Evolutionary conservation across 371 early-diverging fungal genomes (phyloP), one percentile per base, ranked within the genome.

Genomic region (Saksenaea vasiformis): DNA sequence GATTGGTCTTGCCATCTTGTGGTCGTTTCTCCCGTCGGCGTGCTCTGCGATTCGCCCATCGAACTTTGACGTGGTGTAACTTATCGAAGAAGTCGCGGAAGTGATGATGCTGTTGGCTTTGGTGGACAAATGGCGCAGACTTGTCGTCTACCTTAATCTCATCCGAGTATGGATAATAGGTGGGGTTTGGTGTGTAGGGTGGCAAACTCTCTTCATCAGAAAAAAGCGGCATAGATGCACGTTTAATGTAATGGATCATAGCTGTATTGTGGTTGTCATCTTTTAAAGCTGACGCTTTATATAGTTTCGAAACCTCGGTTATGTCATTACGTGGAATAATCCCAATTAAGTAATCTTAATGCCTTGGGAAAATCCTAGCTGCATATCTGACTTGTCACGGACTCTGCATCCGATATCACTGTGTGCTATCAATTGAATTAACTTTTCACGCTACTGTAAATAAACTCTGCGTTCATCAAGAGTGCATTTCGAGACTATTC

Each of bases 1-100:
- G 74, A 60, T 77, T 77, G 13, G 77, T 77, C 36, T 74, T 73
- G 3, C 77, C 77, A 64, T 77, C 77, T 43, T 77, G 77, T 28
- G 77, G 74, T 37, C 67, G 59, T 54, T 77, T 77, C 35, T 72
- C 73, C 59, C 63, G 60, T 62, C 66, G 47, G 51, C 34, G 54
- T 35, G 37, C 38, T 27, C 64, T 57, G 15, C 36, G 35, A 26
- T 62, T 55, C 10, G 62, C 54, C 19, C 63, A 60, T n/a, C 59
- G 67, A 41, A 37, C 61, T 54, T 53, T 66, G 9, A 66, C 62
- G 36, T 55, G 56, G 15, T 51, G 56, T 11, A 69, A 43, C 57
- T 65, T 69, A 41, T 56, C 34, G 38, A 54, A 19, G 54, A 51
- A 51, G 53, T 58, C 15, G 1, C 34, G 55, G 35, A 51, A 59